Conservation (phyloP, 192 early-diverging fungal species). For the Backusella tuberculispora region DNA sequence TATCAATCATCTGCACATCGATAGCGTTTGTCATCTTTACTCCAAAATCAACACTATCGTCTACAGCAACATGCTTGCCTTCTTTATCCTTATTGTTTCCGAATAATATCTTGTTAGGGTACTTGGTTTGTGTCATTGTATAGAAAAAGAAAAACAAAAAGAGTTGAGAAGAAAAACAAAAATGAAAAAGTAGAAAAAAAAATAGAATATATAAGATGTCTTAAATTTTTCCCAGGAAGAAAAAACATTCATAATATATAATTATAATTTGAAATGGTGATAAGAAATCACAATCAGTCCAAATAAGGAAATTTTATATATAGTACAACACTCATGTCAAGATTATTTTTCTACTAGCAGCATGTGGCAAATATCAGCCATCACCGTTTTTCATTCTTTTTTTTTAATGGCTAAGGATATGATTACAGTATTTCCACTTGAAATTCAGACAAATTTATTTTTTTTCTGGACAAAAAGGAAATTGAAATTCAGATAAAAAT, state of each 20-base stretch:
- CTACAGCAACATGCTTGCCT: not conserved
- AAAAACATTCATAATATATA: not conserved
- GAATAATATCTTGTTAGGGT: conserved; percentile 20
- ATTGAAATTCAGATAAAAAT: no score
- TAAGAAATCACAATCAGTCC: not conserved
- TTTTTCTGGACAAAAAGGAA: no score
- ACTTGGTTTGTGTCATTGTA: not conserved
- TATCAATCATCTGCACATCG: conserved; percentile 67
- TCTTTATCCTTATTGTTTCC: not conserved
- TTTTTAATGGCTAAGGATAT: no score
- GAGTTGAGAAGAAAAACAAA: not conserved
- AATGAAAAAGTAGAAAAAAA: not conserved
- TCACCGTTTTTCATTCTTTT: no score
- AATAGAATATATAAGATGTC: not conserved
- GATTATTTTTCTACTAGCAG: no score
- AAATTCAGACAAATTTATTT: no score
- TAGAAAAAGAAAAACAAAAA: not conserved
- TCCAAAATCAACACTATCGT: conserved; percentile 1
- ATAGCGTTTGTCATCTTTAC: conserved; percentile 42
- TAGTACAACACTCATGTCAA: not conserved
- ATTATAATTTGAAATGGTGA: not conserved
- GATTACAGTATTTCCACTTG: no score
- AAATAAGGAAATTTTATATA: not conserved
- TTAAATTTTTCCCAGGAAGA: not conserved
- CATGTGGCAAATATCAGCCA: no score